Conservation (phyloP, 371 early-diverging fungal species). For the Rhizomucor pusillus region DNA sequence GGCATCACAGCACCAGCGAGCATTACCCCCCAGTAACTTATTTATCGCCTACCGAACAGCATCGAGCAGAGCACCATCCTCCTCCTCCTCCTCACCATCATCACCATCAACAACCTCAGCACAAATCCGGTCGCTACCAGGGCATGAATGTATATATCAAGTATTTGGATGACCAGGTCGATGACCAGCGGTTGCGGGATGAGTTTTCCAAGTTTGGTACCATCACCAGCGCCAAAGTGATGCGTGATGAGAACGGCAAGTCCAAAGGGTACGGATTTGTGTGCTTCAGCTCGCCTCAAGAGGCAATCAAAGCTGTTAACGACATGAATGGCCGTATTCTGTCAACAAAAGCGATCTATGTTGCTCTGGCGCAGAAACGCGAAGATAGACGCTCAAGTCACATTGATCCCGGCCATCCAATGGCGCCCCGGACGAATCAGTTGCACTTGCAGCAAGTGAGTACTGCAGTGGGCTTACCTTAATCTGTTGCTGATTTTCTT, state of each 20-base stretch:
- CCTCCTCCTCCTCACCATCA: not conserved
- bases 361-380: slow-evolving; percentile 95
- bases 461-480: too few relatives aligned
- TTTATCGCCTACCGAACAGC: slow-evolving; percentile 14
- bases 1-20: slow-evolving; percentile 80
- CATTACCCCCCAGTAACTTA: slow-evolving; percentile 22
- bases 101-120: slow-evolving; percentile 7
- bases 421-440: slow-evolving; percentile 64
- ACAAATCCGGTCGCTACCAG: slow-evolving; percentile 61
- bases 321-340: slow-evolving; percentile 89
- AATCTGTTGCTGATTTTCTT: not conserved
- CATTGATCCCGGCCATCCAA: slow-evolving; percentile 66
- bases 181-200: slow-evolving; percentile 87
- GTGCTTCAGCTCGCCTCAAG: slow-evolving; percentile 83
- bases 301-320: slow-evolving; percentile 82
- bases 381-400: slow-evolving; percentile 78
- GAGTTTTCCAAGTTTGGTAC: slow-evolving; percentile 90
- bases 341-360: slow-evolving; percentile 91
- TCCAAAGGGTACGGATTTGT: slow-evolving; percentile 90
- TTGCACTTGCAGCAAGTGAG: slow-evolving; percentile 22
- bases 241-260: slow-evolving; percentile 85
- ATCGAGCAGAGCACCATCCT: not conserved
- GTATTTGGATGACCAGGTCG: slow-evolving; percentile 91
- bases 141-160: slow-evolving; percentile 97
- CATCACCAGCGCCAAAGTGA: slow-evolving; percentile 96